Conservation (phyloP, 2,329 filamentous ascomycete species). For the Tolypocladium guangdongense region DNA sequence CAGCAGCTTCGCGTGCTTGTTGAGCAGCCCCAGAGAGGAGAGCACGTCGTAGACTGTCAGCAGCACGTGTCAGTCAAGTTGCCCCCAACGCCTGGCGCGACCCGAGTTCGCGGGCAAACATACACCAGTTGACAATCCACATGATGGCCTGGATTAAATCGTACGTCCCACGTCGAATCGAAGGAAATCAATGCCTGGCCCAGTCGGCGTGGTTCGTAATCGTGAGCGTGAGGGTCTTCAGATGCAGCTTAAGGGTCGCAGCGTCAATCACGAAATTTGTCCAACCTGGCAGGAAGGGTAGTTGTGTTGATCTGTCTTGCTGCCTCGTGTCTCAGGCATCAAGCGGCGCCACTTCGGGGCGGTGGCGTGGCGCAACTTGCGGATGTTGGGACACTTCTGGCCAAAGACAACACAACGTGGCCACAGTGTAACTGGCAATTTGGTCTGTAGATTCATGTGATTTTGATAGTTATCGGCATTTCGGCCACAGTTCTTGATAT, state of each 20-base stretch:
- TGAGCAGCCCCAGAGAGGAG: conserved; percentile 75
- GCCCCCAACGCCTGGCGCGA: neutral
- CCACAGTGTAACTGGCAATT: neutral
- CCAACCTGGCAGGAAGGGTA: conserved; percentile 3
- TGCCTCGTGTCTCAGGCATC: conserved; percentile 4
- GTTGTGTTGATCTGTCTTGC: neutral
- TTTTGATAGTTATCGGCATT: neutral
- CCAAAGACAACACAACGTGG: too few species aligned
- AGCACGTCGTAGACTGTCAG: conserved; percentile 71
- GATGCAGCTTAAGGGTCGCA: neutral
- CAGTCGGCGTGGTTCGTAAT: neutral
- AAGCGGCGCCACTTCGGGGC: neutral
- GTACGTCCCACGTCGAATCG: neutral
- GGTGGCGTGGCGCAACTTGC: neutral
- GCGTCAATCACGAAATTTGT: neutral
- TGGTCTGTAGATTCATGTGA: neutral
- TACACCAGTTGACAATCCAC: conserved; percentile 98
- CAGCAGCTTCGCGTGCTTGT: conserved; percentile 92
- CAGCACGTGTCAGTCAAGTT: conserved; percentile 21
- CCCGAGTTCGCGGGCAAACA: conserved; percentile 20
- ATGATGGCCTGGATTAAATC: conserved; percentile 37
- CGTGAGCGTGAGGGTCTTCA: neutral
- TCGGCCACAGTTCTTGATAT: too few species aligned
- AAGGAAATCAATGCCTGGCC: neutral
- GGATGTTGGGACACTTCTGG: too few species aligned